Base-by-base conservation (phyloP, 2,329 filamentous ascomycete species). In the Chalaropsis ovoidea region DNA sequence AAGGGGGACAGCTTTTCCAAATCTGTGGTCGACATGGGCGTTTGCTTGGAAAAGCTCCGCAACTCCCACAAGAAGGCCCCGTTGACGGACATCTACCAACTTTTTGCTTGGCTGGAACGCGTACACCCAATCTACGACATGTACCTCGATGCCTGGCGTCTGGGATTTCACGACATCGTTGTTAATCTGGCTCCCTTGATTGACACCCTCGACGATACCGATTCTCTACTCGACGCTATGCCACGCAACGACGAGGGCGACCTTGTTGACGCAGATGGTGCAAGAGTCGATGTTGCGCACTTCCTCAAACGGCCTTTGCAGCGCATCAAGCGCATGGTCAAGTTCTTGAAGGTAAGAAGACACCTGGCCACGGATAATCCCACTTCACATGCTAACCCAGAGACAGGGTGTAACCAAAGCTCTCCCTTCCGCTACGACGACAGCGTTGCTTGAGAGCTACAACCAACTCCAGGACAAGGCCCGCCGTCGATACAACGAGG, bases 81-180 rank as follows among this genome's bases (percentile, higher is more conserved):
- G 0, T 79, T 88, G 62, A 80, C 86, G 24, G 86, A 94, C 69
- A 77, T 88, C 1, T 82, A 88, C 66, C 81, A 83, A 15, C 80
- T 99, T 63, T 79, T 95, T 10, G 81, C 80, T 49, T 99, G 94
- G 94, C 88, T 92, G 1, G 84, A 90, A 65, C 84, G 83, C 22
- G 86, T 90, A 0, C 84, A 89, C 58, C 85, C 86, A 65, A 82
- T 93, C 10, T 99, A 99, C 73, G 81, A 85, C 68, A 86, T 90
- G 71, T 99, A 97, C 73, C 80, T 97, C 41, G 85, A 85, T 72
- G 86, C 88, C 7, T 99, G 94, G 94, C 83, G 91, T 39, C 81
- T 97, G 61, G 94, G 94, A 0, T 99, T 97, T 74, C 89, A 96
- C 71, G 92, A 95, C 73, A 85, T 99, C 22, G 86, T 97, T 62